Evolutionary conservation across 2,329 filamentous ascomycete genomes (phyloP).

Genomic region (Colletotrichum gloeosporioides): DNA sequence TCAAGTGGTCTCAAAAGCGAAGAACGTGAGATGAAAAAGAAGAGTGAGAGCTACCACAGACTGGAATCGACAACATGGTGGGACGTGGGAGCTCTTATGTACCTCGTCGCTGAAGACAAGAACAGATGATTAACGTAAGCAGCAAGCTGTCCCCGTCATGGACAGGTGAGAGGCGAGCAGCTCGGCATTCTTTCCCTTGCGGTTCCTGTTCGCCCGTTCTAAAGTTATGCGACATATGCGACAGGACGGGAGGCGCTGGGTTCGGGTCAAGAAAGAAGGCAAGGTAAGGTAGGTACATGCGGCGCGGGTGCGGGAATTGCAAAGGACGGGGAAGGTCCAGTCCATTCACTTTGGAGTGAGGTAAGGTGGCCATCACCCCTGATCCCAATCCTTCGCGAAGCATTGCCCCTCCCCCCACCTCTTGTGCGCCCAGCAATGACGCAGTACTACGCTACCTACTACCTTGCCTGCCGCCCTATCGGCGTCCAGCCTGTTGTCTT

Average conservation of each 20-base stretch:
- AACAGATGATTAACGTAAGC: background rate
- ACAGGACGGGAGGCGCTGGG: background rate
- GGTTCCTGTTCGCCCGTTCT: background rate
- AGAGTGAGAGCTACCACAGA: background rate
- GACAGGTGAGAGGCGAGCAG: background rate
- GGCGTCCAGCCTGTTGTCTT: background rate
- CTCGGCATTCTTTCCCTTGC: constrained; percentile 2
- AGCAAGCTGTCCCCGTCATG: background rate
- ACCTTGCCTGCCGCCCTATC: background rate
- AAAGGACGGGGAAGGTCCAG: constrained; percentile 14
- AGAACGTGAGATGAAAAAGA: background rate
- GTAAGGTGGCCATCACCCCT: background rate
- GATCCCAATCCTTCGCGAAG: background rate
- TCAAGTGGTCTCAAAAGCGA: background rate
- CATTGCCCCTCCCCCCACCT: constrained; percentile 19
- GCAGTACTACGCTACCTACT: background rate
- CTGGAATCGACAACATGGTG: background rate
- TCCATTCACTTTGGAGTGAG: background rate
- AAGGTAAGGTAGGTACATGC: background rate
- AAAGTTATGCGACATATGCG: background rate
- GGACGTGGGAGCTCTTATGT: constrained; percentile 12
- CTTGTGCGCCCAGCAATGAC: constrained; percentile 15
- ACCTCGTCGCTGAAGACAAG: background rate
- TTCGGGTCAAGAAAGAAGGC: background rate
- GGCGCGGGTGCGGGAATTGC: background rate